Conservation (phyloP, 1,284 basidiomycete species). For the Phenoliferia sp. region DNA sequence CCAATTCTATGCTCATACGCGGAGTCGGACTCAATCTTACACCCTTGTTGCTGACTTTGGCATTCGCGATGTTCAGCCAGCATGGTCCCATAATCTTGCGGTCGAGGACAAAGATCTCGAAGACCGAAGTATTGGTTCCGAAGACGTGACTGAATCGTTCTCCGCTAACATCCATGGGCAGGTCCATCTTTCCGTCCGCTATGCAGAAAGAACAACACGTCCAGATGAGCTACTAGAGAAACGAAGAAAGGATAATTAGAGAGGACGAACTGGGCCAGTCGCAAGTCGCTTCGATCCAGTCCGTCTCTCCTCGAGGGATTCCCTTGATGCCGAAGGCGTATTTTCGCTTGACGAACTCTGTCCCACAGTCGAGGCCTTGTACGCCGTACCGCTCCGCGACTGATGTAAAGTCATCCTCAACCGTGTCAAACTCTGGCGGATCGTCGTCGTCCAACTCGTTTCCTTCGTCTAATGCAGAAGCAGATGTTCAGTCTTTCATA, state of each 20-base stretch:
- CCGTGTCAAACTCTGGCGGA: conserved; percentile 52
- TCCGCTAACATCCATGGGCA: conserved; percentile 68
- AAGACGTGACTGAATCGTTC: conserved; percentile 82
- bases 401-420: conserved; percentile 79
- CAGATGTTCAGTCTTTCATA: background rate
- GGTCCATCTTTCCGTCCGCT: conserved; percentile 43
- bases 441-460: conserved; percentile 61
- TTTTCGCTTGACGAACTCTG: conserved; percentile 79
- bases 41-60: conserved; percentile 57
- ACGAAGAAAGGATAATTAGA: conserved; percentile 46
- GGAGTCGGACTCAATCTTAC: conserved; percentile 10
- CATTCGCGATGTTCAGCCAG: conserved; percentile 82
- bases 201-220: background rate
- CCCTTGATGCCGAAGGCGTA: conserved; percentile 89
- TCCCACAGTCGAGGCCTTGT: conserved; percentile 44
- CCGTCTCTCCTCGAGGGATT: conserved; percentile 70
- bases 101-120: conserved; percentile 92
- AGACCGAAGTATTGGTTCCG: conserved; percentile 88
- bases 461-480: conserved; percentile 48
- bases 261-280: conserved; percentile 25
- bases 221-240: background rate
- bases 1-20: background rate
- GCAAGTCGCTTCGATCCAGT: conserved; percentile 88
- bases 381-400: conserved; percentile 67
- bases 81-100: conserved; percentile 98